Evolutionary conservation across 805 yeast genomes (phyloP), one percentile per base, ranked within the genome.

Genomic region (Metschnikowia anglica): DNA sequence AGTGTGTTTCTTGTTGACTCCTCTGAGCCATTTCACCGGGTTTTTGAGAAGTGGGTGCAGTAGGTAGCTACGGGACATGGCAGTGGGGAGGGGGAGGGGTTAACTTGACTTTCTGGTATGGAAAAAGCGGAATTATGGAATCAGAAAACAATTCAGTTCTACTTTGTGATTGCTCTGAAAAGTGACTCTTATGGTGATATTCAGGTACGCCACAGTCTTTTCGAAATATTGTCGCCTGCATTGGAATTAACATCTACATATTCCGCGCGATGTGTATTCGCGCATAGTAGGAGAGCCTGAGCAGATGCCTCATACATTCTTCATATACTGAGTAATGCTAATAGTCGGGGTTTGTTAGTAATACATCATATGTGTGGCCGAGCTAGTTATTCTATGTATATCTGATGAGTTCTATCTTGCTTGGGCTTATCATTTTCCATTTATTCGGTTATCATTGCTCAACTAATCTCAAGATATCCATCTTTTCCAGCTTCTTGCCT

Each of bases 401-500:
- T n/a, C n/a, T n/a, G n/a, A n/a, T n/a, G n/a, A n/a, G n/a, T n/a
- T n/a, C n/a, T n/a, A n/a, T n/a, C n/a, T n/a, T n/a, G n/a, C n/a
- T n/a, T n/a, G n/a, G n/a, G n/a, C n/a, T n/a, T n/a, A n/a, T n/a
- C n/a, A n/a, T n/a, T n/a, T n/a, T n/a, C n/a, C 15, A n/a, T 26
- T 10, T 26, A n/a, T 26, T 26, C 8, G 12, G 3, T 3, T 10
- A 2, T 26, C 4, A 26, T 26, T 26, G n/a, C 5, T 25, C 28
- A 6, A 25, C 13, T 13, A 25, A 5, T 13, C 27, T 13, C 11
- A 25, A 24, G 17, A 13, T 12, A 13, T 21, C 18, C 15, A 24
- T 11, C 15, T 24, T 46, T 18, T 60, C 58, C 12, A 29, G 32
- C 41, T 62, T 72, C 54, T 79, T 78, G 12, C 71, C 68, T n/a